Evolutionary conservation across 805 yeast genomes (phyloP).

Genomic region (Saccharomycopsis fibuligera): DNA sequence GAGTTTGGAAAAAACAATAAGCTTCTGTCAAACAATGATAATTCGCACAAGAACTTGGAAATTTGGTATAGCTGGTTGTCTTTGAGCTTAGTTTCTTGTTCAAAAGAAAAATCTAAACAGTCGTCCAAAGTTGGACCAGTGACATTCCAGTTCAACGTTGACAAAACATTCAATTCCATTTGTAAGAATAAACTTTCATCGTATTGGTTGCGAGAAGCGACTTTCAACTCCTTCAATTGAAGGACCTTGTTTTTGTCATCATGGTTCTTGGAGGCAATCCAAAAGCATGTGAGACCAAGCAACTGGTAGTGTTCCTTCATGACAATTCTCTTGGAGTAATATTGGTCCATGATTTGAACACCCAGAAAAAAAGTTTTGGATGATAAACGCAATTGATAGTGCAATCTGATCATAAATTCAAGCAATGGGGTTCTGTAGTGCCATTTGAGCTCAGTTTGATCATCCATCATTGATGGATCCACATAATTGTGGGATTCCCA

Average conservation of each 20-base stretch:
- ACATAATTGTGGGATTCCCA: slow-evolving; percentile 6
- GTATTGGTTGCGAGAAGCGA: slow-evolving; percentile 48
- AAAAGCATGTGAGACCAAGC: slow-evolving; percentile 38
- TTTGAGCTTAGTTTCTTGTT: neutral
- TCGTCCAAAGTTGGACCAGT: slow-evolving; percentile 22
- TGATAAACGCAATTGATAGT: slow-evolving; percentile 49
- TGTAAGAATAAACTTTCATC: slow-evolving; percentile 23
- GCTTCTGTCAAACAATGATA: slow-evolving; percentile 44
- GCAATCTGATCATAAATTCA: slow-evolving; percentile 73
- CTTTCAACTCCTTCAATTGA: slow-evolving; percentile 13
- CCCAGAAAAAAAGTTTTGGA: slow-evolving; percentile 42
- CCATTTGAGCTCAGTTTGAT: slow-evolving; percentile 83
- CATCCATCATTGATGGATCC: slow-evolving; percentile 58
- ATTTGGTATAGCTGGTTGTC: slow-evolving; percentile 22
- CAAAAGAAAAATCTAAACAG: slow-evolving; percentile 15
- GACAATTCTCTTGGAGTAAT: slow-evolving; percentile 31
- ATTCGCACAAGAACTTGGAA: slow-evolving; percentile 47
- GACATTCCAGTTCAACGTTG: slow-evolving; percentile 51
- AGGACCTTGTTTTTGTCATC: slow-evolving; percentile 17
- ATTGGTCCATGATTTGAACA: slow-evolving; percentile 34
- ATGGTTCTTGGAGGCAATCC: slow-evolving; percentile 39
- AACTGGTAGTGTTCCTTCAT: slow-evolving; percentile 33
- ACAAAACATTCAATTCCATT: slow-evolving; percentile 64
- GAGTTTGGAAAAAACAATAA: slow-evolving; percentile 42
- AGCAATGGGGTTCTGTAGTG: slow-evolving; percentile 72